A percentile compares a stretch with the other conserved stretches of the same genome.
Conservation (phyloP, 192 early-diverging fungal species). For the Coemansia sp. region DNA sequence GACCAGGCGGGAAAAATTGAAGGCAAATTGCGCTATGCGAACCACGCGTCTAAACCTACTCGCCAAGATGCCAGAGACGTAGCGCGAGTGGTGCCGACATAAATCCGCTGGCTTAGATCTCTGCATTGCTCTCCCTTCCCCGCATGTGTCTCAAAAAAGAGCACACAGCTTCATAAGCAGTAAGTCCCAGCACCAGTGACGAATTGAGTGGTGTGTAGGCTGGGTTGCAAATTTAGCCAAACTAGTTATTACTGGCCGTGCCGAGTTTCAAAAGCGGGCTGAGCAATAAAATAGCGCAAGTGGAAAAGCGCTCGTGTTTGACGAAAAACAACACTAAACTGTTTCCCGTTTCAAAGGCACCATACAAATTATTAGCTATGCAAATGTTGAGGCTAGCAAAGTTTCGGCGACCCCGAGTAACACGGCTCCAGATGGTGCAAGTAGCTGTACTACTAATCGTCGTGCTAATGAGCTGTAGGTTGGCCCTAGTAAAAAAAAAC, state of each 20-base stretch:
- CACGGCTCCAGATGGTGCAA: conserved; percentile 51
- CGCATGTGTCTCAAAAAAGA: neutral
- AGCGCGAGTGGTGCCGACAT: neutral
- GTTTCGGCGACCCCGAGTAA: conserved; percentile 19
- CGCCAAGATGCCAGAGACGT: neutral
- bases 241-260: conserved; percentile 5
- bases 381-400: neutral
- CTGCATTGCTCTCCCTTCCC: neutral
- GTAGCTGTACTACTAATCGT: conserved; percentile 46
- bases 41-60: neutral
- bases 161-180: neutral
- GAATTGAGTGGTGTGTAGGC: neutral
- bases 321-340: neutral
- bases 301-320: neutral
- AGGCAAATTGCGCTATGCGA: neutral
- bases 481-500: neutral
- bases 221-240: conserved; percentile 8
- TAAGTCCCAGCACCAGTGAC: neutral
- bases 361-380: neutral
- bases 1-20: neutral
- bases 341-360: neutral
- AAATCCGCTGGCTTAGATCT: neutral
- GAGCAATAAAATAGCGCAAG: neutral
- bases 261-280: neutral
- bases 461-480: conserved; percentile 56